phyloP scores from a whole-genome alignment of 164 flowering plant genomes.

The Berberis thunbergii region DNA sequence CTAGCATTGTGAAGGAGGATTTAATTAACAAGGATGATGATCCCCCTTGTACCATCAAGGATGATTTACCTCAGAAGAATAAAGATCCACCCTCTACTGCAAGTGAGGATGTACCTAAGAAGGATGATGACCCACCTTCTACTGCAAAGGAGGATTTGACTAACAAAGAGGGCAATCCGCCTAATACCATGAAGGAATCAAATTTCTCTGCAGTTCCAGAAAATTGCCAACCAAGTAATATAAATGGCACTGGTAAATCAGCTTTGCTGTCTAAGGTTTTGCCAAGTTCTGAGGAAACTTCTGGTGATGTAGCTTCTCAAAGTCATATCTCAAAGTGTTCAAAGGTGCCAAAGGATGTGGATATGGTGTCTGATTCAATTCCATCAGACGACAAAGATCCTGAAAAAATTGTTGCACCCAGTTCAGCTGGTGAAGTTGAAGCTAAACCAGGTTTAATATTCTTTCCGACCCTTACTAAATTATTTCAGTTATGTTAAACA shows the following conservation, averaged over 20 bases:
- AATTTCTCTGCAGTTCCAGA: slow-evolving; percentile 13
- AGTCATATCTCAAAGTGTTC: slow-evolving; percentile 15
- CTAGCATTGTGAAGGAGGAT: slow-evolving; percentile 14
- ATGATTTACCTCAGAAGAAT: too few species aligned
- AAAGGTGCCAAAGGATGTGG: slow-evolving; percentile 32
- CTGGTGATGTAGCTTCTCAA: slow-evolving; percentile 18
- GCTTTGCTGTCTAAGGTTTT: slow-evolving; percentile 16
- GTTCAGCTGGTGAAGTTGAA: slow-evolving; percentile 23
- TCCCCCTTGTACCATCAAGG: background rate
- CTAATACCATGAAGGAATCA: slow-evolving; percentile 16
- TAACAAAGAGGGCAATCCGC: background rate
- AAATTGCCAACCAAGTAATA: slow-evolving; percentile 16
- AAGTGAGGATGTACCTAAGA: slow-evolving; percentile 5
- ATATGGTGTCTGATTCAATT: slow-evolving; percentile 21
- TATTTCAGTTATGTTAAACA: too few species aligned
- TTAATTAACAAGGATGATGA: background rate
- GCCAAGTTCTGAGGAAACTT: slow-evolving; percentile 23
- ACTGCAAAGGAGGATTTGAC: slow-evolving; percentile 13
- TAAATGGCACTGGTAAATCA: slow-evolving; percentile 17
- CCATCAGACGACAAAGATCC: slow-evolving; percentile 24
- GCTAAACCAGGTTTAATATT: slow-evolving; percentile 27
- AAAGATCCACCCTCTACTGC: slow-evolving; percentile 2
- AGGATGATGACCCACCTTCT: background rate
- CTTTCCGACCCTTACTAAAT: background rate
- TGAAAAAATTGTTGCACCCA: slow-evolving; percentile 18